These are phyloP conservation scores for Solanum bulbocastanum DNA, from an alignment of 257 asterid genomes.

Conservation along the genomic window DNA sequence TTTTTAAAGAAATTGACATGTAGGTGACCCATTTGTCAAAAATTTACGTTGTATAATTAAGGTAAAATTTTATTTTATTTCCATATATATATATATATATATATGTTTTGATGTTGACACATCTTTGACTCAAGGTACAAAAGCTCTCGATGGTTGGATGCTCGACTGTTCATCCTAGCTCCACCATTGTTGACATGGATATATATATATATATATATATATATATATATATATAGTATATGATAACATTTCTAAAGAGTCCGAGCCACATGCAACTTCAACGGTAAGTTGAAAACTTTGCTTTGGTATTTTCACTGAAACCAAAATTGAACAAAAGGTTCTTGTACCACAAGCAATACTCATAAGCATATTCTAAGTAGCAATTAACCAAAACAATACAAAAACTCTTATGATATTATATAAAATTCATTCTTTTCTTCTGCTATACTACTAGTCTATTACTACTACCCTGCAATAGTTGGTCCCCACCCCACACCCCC, in stretches of 20 bases:
- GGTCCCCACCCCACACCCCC: not conserved
- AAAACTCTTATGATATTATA: not conserved
- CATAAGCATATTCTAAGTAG: not conserved
- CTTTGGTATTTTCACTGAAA: not conserved
- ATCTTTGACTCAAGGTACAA: no score
- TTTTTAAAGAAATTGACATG: no score
- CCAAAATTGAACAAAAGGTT: not conserved
- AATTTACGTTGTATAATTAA: no score
- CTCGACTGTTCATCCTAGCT: no score
- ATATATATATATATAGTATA: no score
- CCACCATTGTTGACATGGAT: not conserved
- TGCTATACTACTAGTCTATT: not conserved
- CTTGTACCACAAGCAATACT: slow-evolving; percentile 12
- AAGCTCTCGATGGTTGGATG: not conserved
- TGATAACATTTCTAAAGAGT: not conserved
- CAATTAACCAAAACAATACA: not conserved
- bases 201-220: no score
- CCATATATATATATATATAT: no score
- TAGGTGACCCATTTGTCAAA: no score
- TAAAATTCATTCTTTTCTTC: slow-evolving; percentile 2
- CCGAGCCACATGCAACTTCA: fast-evolving
- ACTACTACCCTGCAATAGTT: not conserved
- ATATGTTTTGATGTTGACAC: not conserved
- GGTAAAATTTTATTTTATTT: no score
- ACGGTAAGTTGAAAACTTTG: slow-evolving; percentile 7